Percentiles rank a stretch among this genome's conserved stretches.
Conservation (phyloP, 176 grass and related monocot species). For the Lolium rigidum region DNA sequence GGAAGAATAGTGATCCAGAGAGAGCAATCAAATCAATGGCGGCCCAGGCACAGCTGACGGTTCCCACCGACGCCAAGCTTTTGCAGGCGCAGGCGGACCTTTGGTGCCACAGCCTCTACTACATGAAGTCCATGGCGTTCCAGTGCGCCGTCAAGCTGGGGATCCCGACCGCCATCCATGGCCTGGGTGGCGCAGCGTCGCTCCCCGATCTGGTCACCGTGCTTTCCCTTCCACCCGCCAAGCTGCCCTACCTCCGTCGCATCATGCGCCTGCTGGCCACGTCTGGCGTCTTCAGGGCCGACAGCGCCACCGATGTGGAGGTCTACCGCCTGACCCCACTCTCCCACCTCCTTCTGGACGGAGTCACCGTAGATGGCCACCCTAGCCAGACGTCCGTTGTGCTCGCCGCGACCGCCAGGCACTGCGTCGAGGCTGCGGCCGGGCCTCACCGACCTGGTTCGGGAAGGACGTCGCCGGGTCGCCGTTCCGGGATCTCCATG, state of each 20-base stretch:
- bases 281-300: constrained; percentile 29
- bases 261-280: constrained; percentile 50
- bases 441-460: constrained; percentile 43
- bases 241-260: constrained; percentile 35
- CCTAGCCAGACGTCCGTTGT: background rate
- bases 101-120: constrained; percentile 41
- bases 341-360: constrained; percentile 34
- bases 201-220: constrained; percentile 22
- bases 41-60: background rate
- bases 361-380: background rate
- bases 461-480: background rate
- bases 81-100: constrained; percentile 39
- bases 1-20: background rate
- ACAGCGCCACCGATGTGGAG: background rate
- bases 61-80: constrained; percentile 28
- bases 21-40: background rate
- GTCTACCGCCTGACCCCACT: constrained; percentile 39
- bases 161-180: constrained; percentile 43
- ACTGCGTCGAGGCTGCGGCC: background rate
- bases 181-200: constrained; percentile 31
- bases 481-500: constrained; percentile 1
- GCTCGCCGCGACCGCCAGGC: background rate
- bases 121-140: constrained; percentile 37
- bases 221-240: constrained; percentile 29
- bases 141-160: constrained; percentile 56